phyloP scores from a whole-genome alignment of 805 yeast genomes.

The Starmerella potacharoeniae region DNA sequence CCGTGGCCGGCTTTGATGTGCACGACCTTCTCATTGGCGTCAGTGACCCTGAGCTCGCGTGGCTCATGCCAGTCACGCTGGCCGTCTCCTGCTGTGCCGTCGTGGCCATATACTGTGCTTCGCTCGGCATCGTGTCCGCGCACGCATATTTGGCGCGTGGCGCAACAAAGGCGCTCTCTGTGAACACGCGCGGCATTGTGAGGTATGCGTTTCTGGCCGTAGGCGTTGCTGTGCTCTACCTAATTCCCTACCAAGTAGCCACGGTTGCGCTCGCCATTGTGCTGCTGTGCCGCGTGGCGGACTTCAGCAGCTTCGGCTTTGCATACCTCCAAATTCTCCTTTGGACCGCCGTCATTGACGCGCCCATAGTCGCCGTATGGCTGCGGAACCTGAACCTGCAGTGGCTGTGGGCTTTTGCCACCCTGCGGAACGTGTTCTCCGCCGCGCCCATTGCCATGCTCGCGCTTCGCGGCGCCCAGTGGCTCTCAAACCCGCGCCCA shows the following conservation, averaged over 20 bases:
- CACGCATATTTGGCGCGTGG: background rate
- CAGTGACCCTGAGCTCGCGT: slow-evolving; percentile 18
- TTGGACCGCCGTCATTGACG: slow-evolving; percentile 67
- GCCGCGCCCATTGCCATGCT: slow-evolving; percentile 40
- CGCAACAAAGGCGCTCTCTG: background rate
- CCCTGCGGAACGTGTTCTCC: slow-evolving; percentile 68
- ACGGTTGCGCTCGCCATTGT: slow-evolving; percentile 31
- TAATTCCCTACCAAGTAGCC: slow-evolving; percentile 37
- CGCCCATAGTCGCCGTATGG: slow-evolving; percentile 67
- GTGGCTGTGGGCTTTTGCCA: slow-evolving; percentile 74
- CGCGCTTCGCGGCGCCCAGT: background rate
- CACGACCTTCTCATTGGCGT: slow-evolving; percentile 22
- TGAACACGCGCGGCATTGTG: background rate
- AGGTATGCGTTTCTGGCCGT: background rate
- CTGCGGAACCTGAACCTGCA: slow-evolving; percentile 59
- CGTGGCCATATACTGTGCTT: slow-evolving; percentile 5
- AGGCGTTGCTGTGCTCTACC: slow-evolving; percentile 3
- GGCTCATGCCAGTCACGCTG: slow-evolving; percentile 14
- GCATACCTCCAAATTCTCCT: slow-evolving; percentile 50
- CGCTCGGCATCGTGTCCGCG: background rate
- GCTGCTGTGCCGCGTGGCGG: slow-evolving; percentile 9
- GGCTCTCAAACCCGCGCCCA: slow-evolving; percentile 33
- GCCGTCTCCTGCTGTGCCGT: slow-evolving; percentile 15
- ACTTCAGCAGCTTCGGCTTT: slow-evolving; percentile 10
- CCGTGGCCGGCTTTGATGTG: slow-evolving; percentile 13